A percentile compares a stretch with the other conserved stretches of the same genome.
phyloP scores from a whole-genome alignment of 805 yeast genomes.

The Myxozyma sirexii region DNA sequence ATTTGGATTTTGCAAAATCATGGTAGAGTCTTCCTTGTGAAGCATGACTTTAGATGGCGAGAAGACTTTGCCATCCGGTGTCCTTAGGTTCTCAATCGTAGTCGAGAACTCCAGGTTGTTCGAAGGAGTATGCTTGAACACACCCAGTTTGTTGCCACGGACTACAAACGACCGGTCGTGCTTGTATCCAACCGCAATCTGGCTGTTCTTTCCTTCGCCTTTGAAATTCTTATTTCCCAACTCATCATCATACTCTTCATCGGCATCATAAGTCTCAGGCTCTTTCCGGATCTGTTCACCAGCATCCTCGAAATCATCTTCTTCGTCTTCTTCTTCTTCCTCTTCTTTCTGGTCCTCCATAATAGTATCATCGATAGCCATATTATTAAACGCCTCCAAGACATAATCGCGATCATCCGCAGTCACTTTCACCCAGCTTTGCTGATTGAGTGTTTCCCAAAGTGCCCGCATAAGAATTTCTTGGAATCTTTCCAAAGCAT shows the following conservation, averaged over 20 bases:
- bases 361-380: conserved; percentile 43
- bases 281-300: conserved; percentile 11
- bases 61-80: conserved; percentile 53
- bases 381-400: conserved; percentile 53
- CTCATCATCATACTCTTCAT: conserved; percentile 45
- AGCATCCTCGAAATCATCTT: conserved; percentile 33
- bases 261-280: conserved; percentile 34
- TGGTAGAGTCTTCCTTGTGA: conserved; percentile 69
- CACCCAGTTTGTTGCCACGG: conserved; percentile 78
- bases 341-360: conserved; percentile 43
- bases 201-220: conserved; percentile 55
- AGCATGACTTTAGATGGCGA: conserved; percentile 71
- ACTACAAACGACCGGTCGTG: conserved; percentile 77
- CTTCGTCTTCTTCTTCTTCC: conserved; percentile 47
- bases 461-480: conserved; percentile 52
- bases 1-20: conserved; percentile 63
- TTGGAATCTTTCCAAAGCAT: conserved; percentile 56
- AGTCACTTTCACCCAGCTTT: conserved; percentile 51
- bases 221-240: conserved; percentile 45
- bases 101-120: conserved; percentile 61
- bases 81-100: conserved; percentile 63
- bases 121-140: conserved; percentile 61
- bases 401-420: conserved; percentile 59
- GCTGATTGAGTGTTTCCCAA: conserved; percentile 63
- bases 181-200: conserved; percentile 68